Percentiles rank a stretch among this genome's conserved stretches.
Conservation (phyloP, 2,329 filamentous ascomycete genomes). For the Eutypa lata region DNA sequence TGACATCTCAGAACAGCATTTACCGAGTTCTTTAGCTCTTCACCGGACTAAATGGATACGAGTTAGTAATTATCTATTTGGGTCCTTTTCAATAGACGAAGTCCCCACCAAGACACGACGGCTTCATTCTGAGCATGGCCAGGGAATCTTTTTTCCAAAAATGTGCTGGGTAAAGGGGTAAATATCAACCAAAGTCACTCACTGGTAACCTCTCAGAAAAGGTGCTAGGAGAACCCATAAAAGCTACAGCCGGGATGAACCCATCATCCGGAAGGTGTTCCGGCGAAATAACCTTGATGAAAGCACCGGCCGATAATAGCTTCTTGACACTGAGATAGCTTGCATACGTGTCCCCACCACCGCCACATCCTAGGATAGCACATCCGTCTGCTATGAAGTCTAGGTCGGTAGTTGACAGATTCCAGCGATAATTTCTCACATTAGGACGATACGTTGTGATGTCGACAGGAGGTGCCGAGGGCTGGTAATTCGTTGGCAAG, state of each 20-base stretch:
- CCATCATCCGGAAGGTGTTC: neutral
- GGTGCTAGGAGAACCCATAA: neutral
- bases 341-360: neutral
- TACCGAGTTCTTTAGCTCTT: no score
- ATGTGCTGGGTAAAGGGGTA: no score
- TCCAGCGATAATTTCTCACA: neutral
- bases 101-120: no score
- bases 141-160: no score
- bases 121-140: no score
- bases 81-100: no score
- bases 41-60: no score
- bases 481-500: neutral
- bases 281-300: neutral
- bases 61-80: no score
- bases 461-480: neutral
- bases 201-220: neutral
- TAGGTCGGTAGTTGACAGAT: neutral
- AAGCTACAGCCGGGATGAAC: neutral
- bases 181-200: no score
- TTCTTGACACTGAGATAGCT: neutral
- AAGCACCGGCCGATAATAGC: neutral
- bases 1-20: no score
- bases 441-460: no score
- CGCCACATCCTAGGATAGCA: neutral
- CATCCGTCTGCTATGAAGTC: neutral